Base-by-base conservation (phyloP, 148 eudicot genomes). In the Camellia sinensis region DNA sequence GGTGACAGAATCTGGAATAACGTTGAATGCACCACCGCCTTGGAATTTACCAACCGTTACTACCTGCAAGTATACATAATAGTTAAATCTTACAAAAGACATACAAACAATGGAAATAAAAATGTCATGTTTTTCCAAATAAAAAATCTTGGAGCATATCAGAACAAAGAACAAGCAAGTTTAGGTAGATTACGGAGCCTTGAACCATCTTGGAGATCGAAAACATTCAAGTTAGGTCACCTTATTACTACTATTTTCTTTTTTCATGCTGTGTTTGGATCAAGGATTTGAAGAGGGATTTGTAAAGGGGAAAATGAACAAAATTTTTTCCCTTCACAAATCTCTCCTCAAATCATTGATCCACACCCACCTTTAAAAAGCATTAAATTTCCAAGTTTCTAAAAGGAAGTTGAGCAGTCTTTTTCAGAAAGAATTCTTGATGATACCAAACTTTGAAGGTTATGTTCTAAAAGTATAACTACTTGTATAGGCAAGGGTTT, bases 1-100 rank as follows among this genome's bases (percentile, higher is more conserved):
- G 61, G 94, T 92, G 45, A 94, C 98, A 59, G 92, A 91, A 88
- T 96, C 99, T 5, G 99, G 99, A 74, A 96, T 96, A 19, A 96
- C 98, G 76, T 96, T 96, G 86, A 96, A 96, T 73, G 99, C 99
- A 67, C 88, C 92, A 9, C 99, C 99, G 64, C 99, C 99, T 87
- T 91, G 94, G 84, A 96, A 94, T 73, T 88, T 92, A 75, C 90
- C 97, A n/a, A 96, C 95, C 15, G 99, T 96, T 43, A 96, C 94
- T 65, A 96, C 98, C 99, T 96, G 86, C 82, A 85, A 48, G 75
- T 46, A 37, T 18, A 75, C 12, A 53, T 54, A 53, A 46, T 50
- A 52, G 54, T 63, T 18, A 46, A 60, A 64, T 11, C 17, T 22
- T 44, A 6, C 7, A 37, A 57, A 43, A 40, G 15, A 4, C 11